These are phyloP conservation scores for Posidonia australis DNA, from an alignment of 106 monocot species.

Conservation along the genomic window DNA sequence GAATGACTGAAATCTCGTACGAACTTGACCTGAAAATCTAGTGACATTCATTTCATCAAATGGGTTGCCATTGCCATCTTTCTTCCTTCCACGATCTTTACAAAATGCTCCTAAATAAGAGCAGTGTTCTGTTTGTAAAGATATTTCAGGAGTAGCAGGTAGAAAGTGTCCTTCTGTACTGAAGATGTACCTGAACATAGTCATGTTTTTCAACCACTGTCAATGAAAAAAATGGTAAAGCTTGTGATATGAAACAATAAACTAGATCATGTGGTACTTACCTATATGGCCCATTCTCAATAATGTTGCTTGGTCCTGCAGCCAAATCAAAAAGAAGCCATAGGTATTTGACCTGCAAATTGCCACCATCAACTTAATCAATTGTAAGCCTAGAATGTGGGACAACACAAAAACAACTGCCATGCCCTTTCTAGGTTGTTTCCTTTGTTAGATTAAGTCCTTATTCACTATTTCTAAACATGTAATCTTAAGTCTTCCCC, in stretches of 20 bases:
- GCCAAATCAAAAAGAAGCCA: conserved; percentile 99
- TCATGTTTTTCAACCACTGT: neutral
- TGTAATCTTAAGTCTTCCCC: too few species aligned
- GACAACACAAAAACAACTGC: too few species aligned
- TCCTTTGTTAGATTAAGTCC: too few species aligned
- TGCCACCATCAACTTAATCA: neutral
- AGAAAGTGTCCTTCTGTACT: conserved; percentile 93
- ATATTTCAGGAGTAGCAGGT: conserved; percentile 85
- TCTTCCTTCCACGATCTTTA: conserved; percentile 21
- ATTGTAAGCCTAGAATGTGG: too few species aligned
- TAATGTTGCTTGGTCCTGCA: conserved; percentile 81
- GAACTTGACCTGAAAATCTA: conserved; percentile 4
- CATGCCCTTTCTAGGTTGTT: too few species aligned
- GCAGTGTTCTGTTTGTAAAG: conserved; percentile 70
- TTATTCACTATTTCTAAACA: too few species aligned
- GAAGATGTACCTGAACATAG: conserved; percentile 70
- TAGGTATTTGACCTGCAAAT: conserved; percentile 90
- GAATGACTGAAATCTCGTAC: conserved; percentile 1
- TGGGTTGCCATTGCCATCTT: conserved; percentile 13
- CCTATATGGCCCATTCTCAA: conserved; percentile 96
- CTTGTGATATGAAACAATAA: neutral
- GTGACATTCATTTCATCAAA: conserved; percentile 43
- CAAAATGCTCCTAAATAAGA: conserved; percentile 92
- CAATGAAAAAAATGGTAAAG: neutral
- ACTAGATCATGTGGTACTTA: conserved; percentile 18